Conservation (phyloP, 1,284 basidiomycete species). For the Butyriboletus appendiculatus region DNA sequence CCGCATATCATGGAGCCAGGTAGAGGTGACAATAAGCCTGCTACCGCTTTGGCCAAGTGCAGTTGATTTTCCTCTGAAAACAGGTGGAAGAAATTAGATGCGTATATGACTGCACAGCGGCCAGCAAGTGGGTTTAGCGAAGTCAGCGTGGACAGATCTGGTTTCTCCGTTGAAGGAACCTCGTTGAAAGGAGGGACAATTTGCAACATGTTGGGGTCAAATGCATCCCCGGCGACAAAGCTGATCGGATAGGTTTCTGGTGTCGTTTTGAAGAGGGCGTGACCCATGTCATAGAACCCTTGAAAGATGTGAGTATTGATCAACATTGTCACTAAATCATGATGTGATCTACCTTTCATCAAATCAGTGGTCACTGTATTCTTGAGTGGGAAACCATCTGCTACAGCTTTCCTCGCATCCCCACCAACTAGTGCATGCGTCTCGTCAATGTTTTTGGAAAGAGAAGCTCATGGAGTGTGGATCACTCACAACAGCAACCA, state of each 20-base stretch:
- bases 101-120: conserved; percentile 34
- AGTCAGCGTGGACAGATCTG: conserved; percentile 27
- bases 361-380: conserved; percentile 27
- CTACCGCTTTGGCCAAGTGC: conserved; percentile 32
- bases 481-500: conserved; percentile 29
- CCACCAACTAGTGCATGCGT: conserved; percentile 20
- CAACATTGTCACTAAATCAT: not conserved
- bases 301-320: not conserved
- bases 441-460: not conserved
- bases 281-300: conserved; percentile 38
- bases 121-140: conserved; percentile 38
- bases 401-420: conserved; percentile 25
- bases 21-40: conserved; percentile 33
- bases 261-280: conserved; percentile 39
- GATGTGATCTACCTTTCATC: conserved; percentile 9
- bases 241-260: conserved; percentile 32
- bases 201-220: conserved; percentile 32
- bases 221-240: conserved; percentile 38
- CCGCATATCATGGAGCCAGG: conserved; percentile 36
- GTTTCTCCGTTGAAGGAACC: conserved; percentile 10
- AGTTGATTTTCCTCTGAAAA: conserved; percentile 38
- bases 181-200: conserved; percentile 16
- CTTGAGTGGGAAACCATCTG: conserved; percentile 27
- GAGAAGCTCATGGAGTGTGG: no score
- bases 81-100: conserved; percentile 39